These are phyloP conservation scores for Suillus alpinus DNA, from an alignment of 768 basidiomycete species.

Conservation along the genomic window DNA sequence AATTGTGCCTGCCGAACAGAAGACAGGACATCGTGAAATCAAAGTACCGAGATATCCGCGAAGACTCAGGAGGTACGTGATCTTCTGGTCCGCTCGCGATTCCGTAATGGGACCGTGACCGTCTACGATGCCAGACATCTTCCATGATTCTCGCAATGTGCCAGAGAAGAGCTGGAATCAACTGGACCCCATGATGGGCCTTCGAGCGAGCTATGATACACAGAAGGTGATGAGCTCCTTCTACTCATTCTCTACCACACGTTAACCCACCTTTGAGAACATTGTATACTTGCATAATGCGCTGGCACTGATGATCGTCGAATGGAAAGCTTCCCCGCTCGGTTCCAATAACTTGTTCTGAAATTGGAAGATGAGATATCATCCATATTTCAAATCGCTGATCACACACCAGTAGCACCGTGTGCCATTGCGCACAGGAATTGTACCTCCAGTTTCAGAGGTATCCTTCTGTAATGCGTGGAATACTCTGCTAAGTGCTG, in stretches of 20 bases:
- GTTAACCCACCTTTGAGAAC: constrained; percentile 14
- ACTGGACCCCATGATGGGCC: too few species aligned
- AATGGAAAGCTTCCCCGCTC: constrained; percentile 16
- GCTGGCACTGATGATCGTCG: constrained; percentile 13
- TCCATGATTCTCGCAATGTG: constrained; percentile 19
- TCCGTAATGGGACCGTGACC: constrained; percentile 6
- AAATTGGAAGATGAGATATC: too few species aligned
- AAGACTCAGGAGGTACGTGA: not conserved
- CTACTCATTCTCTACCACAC: not conserved
- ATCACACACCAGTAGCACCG: too few species aligned
- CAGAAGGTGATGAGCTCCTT: not conserved
- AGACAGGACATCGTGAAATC: constrained; percentile 16
- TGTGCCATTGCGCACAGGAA: too few species aligned
- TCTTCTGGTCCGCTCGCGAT: not conserved
- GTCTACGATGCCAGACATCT: constrained; percentile 5
- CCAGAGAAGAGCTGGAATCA: constrained; percentile 15
- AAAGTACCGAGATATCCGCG: constrained; percentile 1
- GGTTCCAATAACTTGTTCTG: not conserved
- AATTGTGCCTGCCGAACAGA: constrained; percentile 18
- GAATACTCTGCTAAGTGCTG: too few species aligned
- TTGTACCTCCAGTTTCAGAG: too few species aligned
- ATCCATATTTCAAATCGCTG: not conserved
- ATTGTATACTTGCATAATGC: constrained; percentile 17
- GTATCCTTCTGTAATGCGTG: too few species aligned
- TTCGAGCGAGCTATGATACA: not conserved